These are phyloP conservation scores for Tolypocladium cylindrosporum DNA, from an alignment of 2,329 filamentous ascomycete genomes.

Conservation along the genomic window DNA sequence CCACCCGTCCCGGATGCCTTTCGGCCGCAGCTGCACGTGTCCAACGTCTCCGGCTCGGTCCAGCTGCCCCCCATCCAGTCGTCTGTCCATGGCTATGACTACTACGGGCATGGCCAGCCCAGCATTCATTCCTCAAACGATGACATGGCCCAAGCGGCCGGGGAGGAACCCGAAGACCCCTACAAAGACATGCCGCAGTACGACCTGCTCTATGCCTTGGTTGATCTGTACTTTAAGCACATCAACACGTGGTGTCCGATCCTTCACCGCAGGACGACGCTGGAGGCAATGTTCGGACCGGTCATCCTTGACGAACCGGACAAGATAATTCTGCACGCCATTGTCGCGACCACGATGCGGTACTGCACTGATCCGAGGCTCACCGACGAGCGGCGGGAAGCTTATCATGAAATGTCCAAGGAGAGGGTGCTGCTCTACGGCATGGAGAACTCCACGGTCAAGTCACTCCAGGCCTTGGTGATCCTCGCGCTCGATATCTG, in stretches of 20 bases:
- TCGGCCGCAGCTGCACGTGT: conserved; percentile 31
- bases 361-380: conserved; percentile 72
- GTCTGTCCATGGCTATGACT: conserved; percentile 35
- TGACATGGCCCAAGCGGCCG: conserved; percentile 32
- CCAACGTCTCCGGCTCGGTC: conserved; percentile 28
- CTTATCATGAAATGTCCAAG: conserved; percentile 74
- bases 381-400: conserved; percentile 59
- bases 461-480: conserved; percentile 76
- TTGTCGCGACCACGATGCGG: conserved; percentile 77
- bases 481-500: conserved; percentile 79
- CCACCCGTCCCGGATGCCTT: conserved; percentile 40
- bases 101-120: conserved; percentile 33
- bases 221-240: conserved; percentile 70
- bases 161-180: conserved; percentile 8
- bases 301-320: conserved; percentile 71
- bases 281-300: conserved; percentile 74
- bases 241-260: conserved; percentile 84
- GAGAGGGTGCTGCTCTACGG: conserved; percentile 80
- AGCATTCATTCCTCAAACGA: conserved; percentile 43
- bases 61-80: conserved; percentile 24
- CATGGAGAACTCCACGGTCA: conserved; percentile 82
- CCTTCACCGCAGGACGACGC: conserved; percentile 70
- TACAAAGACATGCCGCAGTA: conserved; percentile 66
- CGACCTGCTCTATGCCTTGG: conserved; percentile 61
- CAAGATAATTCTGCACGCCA: conserved; percentile 73